Conservation (phyloP, 73 alveolate genomes). For the Paramecium tetraurelia region DNA sequence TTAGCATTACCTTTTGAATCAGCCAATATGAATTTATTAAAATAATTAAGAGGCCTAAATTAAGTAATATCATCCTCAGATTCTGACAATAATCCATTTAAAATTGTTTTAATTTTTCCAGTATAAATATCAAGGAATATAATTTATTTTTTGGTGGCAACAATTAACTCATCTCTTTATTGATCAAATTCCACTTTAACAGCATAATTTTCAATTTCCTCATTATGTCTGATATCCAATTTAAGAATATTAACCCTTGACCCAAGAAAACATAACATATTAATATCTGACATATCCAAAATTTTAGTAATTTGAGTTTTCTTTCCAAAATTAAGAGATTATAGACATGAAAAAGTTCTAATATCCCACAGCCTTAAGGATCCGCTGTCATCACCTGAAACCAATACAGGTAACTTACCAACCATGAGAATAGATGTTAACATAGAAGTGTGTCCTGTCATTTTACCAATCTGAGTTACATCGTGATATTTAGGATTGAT, state of each 20-base stretch:
- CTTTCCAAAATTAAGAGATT: conserved; percentile 58
- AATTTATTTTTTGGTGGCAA: conserved; percentile 53
- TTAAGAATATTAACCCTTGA: conserved; percentile 46
- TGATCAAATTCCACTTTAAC: conserved; percentile 53
- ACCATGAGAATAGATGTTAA: conserved; percentile 48
- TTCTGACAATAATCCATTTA: conserved; percentile 48
- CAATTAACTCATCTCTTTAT: conserved; percentile 37
- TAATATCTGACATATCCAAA: conserved; percentile 26
- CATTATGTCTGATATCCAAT: conserved; percentile 47
- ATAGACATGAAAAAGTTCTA: conserved; percentile 40
- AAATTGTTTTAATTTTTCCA: conserved; percentile 44
- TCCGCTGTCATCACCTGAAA: conserved; percentile 59
- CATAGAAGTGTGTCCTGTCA: conserved; percentile 57
- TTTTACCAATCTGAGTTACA: conserved; percentile 37
- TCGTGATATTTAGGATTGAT: conserved; percentile 56
- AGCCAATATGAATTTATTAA: conserved; percentile 45
- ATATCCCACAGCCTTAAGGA: conserved; percentile 59
- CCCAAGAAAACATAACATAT: conserved; percentile 47
- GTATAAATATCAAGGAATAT: conserved; percentile 50
- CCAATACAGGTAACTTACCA: conserved; percentile 50
- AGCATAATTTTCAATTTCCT: conserved; percentile 17
- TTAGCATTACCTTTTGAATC: conserved; percentile 23
- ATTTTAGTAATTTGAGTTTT: conserved; percentile 51
- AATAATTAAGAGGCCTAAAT: conserved; percentile 34
- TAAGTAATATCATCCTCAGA: conserved; percentile 60